Evolutionary conservation across 805 yeast species (phyloP), one percentile per base, ranked within the genome.

Genomic region (Metschnikowia cubensis): DNA sequence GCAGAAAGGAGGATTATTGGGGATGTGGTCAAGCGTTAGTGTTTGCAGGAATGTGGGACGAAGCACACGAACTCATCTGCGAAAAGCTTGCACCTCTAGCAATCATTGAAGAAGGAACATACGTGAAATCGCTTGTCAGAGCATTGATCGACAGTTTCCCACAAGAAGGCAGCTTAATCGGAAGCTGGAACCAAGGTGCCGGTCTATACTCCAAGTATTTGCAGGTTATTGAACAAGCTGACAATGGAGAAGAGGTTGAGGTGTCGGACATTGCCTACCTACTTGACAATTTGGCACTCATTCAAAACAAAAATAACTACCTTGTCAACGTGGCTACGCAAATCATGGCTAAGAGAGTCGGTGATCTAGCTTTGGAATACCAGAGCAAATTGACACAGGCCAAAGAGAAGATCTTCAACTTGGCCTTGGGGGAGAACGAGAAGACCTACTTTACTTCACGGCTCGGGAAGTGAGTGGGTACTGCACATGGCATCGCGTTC

Each of bases 11-110:
- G 2, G 77, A 85, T 45, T 77, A 71, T 56, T 73, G 83, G 68
- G 70, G 76, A 14, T 89, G 89, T 57, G 82, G 84, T 1, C 71
- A 75, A 42, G 80, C 84, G 29, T 75, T 85, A 42, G 66, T 89
- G 0, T 74, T 72, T 11, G 96, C 96, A 0, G 73, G 70, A 10
- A 64, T 77, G 45, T 80, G 79, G 70, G 71, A 67, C 0, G 82
- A 80, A 36, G 96, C 96, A 0, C 94, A 88, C 59, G 62, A 67
- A 2, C 68, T 81, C 0, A 66, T 88, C 3, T 58, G 83, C 7
- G 61, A 69, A 1, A 63, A 73, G 3, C 85, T 89, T 31, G 98
- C 92, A 0, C 98, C 98, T 7, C 64, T 67, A 13, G 78, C 84
- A 3, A 80, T 91, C 1, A 77, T 84, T 14, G 72, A 78, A n/a